Evolutionary conservation across 2,329 filamentous ascomycete genomes (phyloP), one percentile per base, ranked within the genome.

Genomic region (Cercospora nicotianae): DNA sequence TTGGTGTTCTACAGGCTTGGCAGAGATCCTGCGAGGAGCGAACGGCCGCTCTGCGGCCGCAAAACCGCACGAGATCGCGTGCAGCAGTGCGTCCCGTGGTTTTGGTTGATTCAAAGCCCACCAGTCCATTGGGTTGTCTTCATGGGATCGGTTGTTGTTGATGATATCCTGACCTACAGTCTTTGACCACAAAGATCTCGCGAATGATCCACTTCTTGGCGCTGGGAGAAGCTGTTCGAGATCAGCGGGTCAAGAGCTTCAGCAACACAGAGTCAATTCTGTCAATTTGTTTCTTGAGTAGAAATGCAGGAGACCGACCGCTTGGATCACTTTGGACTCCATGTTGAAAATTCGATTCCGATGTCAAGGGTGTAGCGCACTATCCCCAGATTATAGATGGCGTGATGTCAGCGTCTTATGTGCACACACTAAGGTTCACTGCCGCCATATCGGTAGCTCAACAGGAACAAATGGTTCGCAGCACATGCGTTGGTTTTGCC

Each of bases 371-470:
- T 53, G 48, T 28, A 28, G 20, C 48, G 6, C 23, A 45, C 42
- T 55, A 67, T 57, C 68, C 69, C 66, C 66, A 58, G 64, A 70
- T 70, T 67, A 58, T 59, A 65, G 64, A 70, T 70, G 64, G 66
- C 69, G 69, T 70, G 69, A 59, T 59, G 55, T 59, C 55, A 59
- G 55, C 28, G 59, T 23, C 23, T 39, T 30, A 70, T 70, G 68
- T 60, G 60, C 66, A 68, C 45, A 42, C 20, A 51, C 30, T 66
- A 70, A 63, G 62, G 66, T 70, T 70, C 64, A 59, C 39, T 57
- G 45, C 45, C 60, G 64, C 28, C 51, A 51, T 48, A 31, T 28
- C 53, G 42, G 59, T 30, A 30, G 48, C 51, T 48, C 28, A 61
- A 18, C 30, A 66, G 39, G 64, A 53, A 48, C 64, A 45, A 62